Evolutionary conservation across 1,139 yeast species (phyloP).

Genomic region (Blastobotrys indianensis): DNA sequence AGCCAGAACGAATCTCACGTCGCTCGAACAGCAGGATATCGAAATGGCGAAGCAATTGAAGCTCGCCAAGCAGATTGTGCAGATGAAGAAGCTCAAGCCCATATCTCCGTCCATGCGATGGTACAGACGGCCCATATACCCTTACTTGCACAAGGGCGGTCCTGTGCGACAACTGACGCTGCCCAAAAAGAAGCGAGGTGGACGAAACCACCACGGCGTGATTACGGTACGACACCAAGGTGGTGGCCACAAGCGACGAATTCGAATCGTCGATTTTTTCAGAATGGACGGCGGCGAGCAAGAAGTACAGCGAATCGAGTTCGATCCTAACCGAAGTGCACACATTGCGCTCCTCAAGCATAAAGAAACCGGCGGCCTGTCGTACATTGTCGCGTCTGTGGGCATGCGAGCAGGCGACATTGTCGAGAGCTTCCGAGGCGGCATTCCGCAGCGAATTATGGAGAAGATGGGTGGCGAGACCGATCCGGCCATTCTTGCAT

Average conservation of each 20-base stretch:
- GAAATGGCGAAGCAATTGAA: constrained; percentile 67
- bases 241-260: constrained; percentile 91
- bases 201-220: constrained; percentile 84
- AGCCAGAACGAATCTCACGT: constrained; percentile 41
- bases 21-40: constrained; percentile 73
- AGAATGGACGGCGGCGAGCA: constrained; percentile 67
- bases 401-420: constrained; percentile 90
- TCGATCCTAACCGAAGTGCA: constrained; percentile 92
- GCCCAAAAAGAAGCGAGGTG: constrained; percentile 69
- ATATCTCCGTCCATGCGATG: constrained; percentile 86
- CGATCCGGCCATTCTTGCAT: constrained; percentile 86
- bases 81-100: constrained; percentile 71
- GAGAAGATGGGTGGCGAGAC: constrained; percentile 76
- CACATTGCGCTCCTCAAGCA: constrained; percentile 85
- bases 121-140: constrained; percentile 82
- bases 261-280: constrained; percentile 72
- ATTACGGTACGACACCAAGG: constrained; percentile 94
- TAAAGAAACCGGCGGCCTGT: constrained; percentile 52
- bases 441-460: constrained; percentile 74
- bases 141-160: constrained; percentile 78
- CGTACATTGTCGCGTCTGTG: constrained; percentile 85
- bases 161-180: constrained; percentile 74
- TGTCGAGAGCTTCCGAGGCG: constrained; percentile 82
- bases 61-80: constrained; percentile 62
- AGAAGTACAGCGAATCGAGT: constrained; percentile 80